Base-by-base conservation (phyloP, 768 basidiomycete genomes). In the Phylloporus scabripes region DNA sequence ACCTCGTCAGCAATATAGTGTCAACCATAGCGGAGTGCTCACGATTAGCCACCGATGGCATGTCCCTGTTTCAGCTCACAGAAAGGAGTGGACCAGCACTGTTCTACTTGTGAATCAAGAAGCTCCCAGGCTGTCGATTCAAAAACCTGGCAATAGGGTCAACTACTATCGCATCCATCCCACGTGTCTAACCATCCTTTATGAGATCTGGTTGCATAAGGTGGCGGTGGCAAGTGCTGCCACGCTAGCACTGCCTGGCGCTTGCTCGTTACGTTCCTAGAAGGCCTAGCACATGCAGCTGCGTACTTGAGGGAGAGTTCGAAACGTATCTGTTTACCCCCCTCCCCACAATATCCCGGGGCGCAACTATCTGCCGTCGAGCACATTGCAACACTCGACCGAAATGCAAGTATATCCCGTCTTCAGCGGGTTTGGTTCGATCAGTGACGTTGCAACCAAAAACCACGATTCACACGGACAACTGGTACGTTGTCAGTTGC, bases 51-150 rank as follows among this genome's bases (percentile, higher is more conserved):
- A 20, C 26, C 21, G 40, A n/a, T 28, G 24, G 24, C 29, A 21
- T 41, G 11, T 20, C 42, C 46, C 50, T 59, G 60, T 62, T 59
- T 62, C 59, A 52, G 31, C 2, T 18, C 29, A 33, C 31, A 24
- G 23, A 37, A 36, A 12, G 32, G 44, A 23, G n/a, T 8, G 1
- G 32, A 12, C 44, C 14, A 17, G 23, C 23, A 36, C 44, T 17
- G 44, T n/a, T 45, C 43, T 34, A 33, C n/a, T 34, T 45, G 24
- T 28, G n/a, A 17, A 9, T 17, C 40, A n/a, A 9, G 32, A 24
- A 10, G 20, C 33, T 45, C 32, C 23, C 44, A 45, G 40, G 33
- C 44, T 34, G 44, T 45, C 21, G 23, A 9, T 45, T 15, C 26
- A 24, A 26, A 26, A 14, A 29, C 32, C 31, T 11, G 15, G 41